phyloP scores from a whole-genome alignment of 192 early-diverging fungal species.

The Phycomyces blakesleeanus region DNA sequence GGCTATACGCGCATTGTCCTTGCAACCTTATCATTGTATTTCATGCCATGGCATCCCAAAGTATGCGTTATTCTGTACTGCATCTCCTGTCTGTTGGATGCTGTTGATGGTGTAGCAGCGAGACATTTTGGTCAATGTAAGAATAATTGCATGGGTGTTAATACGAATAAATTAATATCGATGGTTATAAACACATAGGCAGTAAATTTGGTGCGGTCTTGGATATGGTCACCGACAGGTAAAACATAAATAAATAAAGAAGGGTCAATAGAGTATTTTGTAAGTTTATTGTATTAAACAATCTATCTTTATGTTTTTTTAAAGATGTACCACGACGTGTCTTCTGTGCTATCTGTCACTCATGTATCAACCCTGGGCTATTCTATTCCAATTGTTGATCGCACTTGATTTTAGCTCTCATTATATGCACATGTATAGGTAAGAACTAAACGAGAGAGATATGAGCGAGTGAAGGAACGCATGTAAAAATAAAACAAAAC shows the following conservation, averaged over 20 bases:
- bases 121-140: conserved; percentile 88
- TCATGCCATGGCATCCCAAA: conserved; percentile 71
- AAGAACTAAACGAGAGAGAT: too few species aligned
- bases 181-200: conserved; percentile 30
- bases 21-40: conserved; percentile 65
- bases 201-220: conserved; percentile 94
- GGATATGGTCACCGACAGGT: conserved; percentile 99
- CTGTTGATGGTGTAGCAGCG: conserved; percentile 93
- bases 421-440: conserved; percentile 99
- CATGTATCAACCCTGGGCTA: conserved; percentile 58
- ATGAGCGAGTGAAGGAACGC: too few species aligned
- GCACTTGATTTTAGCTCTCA: conserved; percentile 93
- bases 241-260: conserved; percentile 7
- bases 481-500: too few species aligned
- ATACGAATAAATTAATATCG: background rate
- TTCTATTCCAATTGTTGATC: conserved; percentile 89
- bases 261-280: background rate
- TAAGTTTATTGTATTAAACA: too few species aligned
- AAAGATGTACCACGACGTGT: conserved; percentile 85
- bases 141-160: background rate
- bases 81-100: conserved; percentile 90
- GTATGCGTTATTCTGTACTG: conserved; percentile 77
- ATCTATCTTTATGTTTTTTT: too few species aligned
- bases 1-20: conserved; percentile 87
- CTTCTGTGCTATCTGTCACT: conserved; percentile 82